A percentile compares a stretch with the other conserved stretches of the same genome.
phyloP scores from a whole-genome alignment of 2,329 filamentous ascomycete genomes.

The Calonectria naviculata region DNA sequence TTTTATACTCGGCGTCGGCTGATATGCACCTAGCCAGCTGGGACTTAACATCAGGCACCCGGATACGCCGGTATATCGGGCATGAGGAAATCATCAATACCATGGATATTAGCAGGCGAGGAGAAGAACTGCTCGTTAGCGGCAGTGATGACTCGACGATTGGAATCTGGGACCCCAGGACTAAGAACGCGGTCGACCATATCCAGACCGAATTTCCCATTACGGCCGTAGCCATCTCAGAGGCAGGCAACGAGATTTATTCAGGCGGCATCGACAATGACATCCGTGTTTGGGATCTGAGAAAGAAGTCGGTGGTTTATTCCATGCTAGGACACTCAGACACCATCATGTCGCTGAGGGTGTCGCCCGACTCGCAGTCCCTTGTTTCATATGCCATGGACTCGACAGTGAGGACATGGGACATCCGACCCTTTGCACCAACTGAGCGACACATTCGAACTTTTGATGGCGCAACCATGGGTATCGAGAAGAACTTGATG shows the following conservation, averaged over 20 bases:
- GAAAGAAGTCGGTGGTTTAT: constrained; percentile 90
- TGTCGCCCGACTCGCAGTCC: constrained; percentile 94
- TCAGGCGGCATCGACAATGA: constrained; percentile 96
- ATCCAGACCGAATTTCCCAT: constrained; percentile 93
- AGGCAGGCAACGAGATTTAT: constrained; percentile 95
- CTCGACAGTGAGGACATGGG: constrained; percentile 94
- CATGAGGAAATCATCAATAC: constrained; percentile 97
- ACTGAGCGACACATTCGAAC: constrained; percentile 86
- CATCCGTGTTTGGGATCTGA: constrained; percentile 96
- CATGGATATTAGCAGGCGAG: constrained; percentile 87
- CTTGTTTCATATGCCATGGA: constrained; percentile 95
- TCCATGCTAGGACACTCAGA: constrained; percentile 90
- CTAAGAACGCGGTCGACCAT: constrained; percentile 88
- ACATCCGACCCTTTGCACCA: constrained; percentile 93
- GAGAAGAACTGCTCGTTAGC: constrained; percentile 90
- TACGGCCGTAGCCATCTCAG: constrained; percentile 89
- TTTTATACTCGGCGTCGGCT: constrained; percentile 91
- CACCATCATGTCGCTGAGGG: constrained; percentile 87
- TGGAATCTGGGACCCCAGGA: constrained; percentile 94
- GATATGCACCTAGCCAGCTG: constrained; percentile 95
- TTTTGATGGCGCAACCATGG: constrained; percentile 90
- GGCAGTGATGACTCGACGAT: constrained; percentile 95
- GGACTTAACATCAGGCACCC: constrained; percentile 91
- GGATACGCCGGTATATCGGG: constrained; percentile 91
- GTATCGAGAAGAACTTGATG: constrained; percentile 91